Conservation (phyloP, 192 early-diverging fungal genomes). For the Rhizoclosmatium sp. region DNA sequence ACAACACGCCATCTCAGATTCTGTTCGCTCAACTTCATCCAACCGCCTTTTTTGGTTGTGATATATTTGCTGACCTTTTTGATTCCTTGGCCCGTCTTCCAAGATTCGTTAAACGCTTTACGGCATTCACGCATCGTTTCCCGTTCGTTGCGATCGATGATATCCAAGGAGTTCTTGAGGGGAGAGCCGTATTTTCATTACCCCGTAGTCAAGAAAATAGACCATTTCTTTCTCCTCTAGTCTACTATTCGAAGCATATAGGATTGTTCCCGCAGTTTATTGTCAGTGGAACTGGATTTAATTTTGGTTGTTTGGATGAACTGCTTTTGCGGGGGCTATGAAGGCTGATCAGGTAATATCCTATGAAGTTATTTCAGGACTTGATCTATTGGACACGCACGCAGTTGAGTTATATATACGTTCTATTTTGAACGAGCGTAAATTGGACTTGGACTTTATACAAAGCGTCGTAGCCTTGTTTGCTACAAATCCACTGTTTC, state of each 20-base stretch:
- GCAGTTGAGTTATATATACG: slow-evolving; percentile 35
- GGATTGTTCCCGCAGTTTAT: slow-evolving; percentile 32
- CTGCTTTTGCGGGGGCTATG: slow-evolving; percentile 32
- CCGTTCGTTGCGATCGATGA: not conserved
- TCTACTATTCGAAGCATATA: slow-evolving; percentile 35
- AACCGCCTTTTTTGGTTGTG: slow-evolving; percentile 37
- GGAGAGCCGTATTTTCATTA: not conserved
- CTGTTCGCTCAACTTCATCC: slow-evolving; percentile 46
- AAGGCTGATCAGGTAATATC: slow-evolving; percentile 4
- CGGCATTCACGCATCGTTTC: not conserved
- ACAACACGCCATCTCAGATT: slow-evolving; percentile 33
- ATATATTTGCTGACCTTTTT: slow-evolving; percentile 41
- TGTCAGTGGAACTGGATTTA: slow-evolving; percentile 44
- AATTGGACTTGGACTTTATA: slow-evolving; percentile 1
- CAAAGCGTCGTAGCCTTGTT: slow-evolving; percentile 33
- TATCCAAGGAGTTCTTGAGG: not conserved
- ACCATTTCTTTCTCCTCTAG: slow-evolving; percentile 44
- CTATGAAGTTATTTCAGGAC: slow-evolving; percentile 22
- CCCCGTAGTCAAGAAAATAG: not conserved
- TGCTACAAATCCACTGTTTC: slow-evolving; percentile 35
- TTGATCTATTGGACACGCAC: slow-evolving; percentile 20
- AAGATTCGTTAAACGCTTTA: not conserved
- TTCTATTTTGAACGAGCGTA: slow-evolving; percentile 30
- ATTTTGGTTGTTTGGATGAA: slow-evolving; percentile 37
- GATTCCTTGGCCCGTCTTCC: not conserved